Conservation (phyloP, 768 basidiomycete species). For the Lentinus brumalis region DNA sequence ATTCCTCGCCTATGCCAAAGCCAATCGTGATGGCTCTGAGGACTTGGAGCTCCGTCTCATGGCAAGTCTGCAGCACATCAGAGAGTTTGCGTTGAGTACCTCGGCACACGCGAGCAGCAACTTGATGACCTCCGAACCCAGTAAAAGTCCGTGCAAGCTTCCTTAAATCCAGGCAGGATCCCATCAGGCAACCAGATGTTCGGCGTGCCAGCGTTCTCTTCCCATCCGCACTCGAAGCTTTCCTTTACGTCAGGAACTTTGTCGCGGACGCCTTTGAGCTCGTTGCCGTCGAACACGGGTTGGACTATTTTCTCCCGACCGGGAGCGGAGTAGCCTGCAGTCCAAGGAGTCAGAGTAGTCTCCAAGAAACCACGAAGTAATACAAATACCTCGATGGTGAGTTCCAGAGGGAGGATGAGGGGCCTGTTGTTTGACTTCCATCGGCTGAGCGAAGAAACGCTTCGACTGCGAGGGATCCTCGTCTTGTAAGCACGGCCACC, state of each 20-base stretch:
- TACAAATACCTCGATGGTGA: slow-evolving; percentile 33
- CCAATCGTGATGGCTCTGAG: slow-evolving; percentile 52
- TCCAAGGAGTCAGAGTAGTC: neutral
- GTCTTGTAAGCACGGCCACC: neutral
- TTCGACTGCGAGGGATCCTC: slow-evolving; percentile 30
- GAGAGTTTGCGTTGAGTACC: too few relatives aligned
- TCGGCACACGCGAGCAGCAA: too few relatives aligned
- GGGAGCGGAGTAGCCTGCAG: slow-evolving; percentile 36
- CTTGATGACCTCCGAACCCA: slow-evolving; percentile 28
- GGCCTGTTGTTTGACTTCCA: slow-evolving; percentile 35
- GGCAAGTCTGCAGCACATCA: slow-evolving; percentile 38
- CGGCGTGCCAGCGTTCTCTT: slow-evolving; percentile 45
- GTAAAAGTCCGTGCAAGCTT: slow-evolving; percentile 53
- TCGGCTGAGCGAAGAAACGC: slow-evolving; percentile 33
- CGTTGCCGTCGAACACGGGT: slow-evolving; percentile 35
- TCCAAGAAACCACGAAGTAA: neutral
- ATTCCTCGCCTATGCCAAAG: slow-evolving; percentile 46
- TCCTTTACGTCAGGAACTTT: slow-evolving; percentile 48
- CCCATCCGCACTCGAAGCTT: slow-evolving; percentile 57
- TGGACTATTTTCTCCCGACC: slow-evolving; percentile 35
- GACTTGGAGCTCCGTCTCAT: slow-evolving; percentile 46
- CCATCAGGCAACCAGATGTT: slow-evolving; percentile 62
- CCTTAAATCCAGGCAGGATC: slow-evolving; percentile 53
- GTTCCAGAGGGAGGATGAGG: slow-evolving; percentile 38
- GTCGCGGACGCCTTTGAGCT: slow-evolving; percentile 31